Base-by-base conservation (phyloP, 352 stramenopile species). In the Phytophthora tubulina region DNA sequence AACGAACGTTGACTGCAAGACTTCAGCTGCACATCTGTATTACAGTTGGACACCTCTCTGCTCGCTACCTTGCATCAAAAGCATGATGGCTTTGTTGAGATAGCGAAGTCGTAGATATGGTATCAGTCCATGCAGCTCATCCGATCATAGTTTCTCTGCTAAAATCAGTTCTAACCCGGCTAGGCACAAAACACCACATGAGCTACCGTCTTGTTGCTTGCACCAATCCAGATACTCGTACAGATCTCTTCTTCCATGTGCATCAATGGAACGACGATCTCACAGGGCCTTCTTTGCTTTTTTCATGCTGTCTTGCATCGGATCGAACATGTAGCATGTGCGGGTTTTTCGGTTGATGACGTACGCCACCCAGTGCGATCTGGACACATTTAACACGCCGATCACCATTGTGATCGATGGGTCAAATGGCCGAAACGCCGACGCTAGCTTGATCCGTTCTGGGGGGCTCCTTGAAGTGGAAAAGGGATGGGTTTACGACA, bases 161-260 rank as follows among this genome's bases (percentile, higher is more conserved):
- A 50, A 7, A 31, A 50, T 14, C 33, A 60, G 52, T 6, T 60
- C 52, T 17, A 60, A 36, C n/a, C 27, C 17, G 7, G 14, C 36
- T 13, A 60, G 52, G 15, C 36, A 49, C 0, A 46, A 60, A 10
- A 32, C 38, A 7, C 21, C 1, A 49, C 52, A 60, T 2, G 52
- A 60, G 15, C 41, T 46, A 13, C 41, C 14, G 14, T 21, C 41
- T 17, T n/a, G 13, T 46, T 46, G 9, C 41, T 17, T 44, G 21
- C 52, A 60, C 52, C 52, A 49, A 11, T 60, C 8, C 9, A 60
- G 9, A 36, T 10, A 6, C 17, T 60, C 35, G 10, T 36, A 60
- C 3, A 15, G 10, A 60, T 4, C 4, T 11, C 38, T 0, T 3
- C 35, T 6, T 46, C 38, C 17, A 60, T 49, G 6, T 60, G 9